Percentiles rank a stretch among this genome's conserved stretches.
Evolutionary conservation across 805 yeast genomes (phyloP).

Genomic region (Teunomyces kruisii): DNA sequence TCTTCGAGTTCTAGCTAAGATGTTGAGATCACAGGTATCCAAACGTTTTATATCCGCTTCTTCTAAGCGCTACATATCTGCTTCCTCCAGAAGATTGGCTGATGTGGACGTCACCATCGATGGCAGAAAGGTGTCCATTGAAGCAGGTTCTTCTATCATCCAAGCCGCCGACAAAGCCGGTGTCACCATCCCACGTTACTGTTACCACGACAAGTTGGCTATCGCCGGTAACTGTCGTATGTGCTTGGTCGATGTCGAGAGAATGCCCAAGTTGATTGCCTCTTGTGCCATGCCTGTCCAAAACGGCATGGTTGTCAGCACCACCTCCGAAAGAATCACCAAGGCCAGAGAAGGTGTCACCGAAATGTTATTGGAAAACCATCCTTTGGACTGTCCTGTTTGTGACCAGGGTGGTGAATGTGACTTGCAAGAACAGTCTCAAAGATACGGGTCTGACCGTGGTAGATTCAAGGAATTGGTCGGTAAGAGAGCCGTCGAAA

Average conservation of each 20-base stretch:
- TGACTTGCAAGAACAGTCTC: constrained; percentile 84
- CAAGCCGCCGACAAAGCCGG: constrained; percentile 94
- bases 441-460: constrained; percentile 81
- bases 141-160: constrained; percentile 83
- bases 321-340: constrained; percentile 73
- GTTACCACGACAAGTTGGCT: constrained; percentile 88
- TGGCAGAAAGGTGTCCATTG: constrained; percentile 73
- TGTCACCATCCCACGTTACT: constrained; percentile 81
- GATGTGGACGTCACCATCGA: constrained; percentile 64
- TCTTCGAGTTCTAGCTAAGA: constrained; percentile 2
- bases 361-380: constrained; percentile 83
- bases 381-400: constrained; percentile 89
- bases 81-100: constrained; percentile 36
- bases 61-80: constrained; percentile 30
- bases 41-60: constrained; percentile 8
- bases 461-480: constrained; percentile 79
- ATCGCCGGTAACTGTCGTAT: constrained; percentile 92
- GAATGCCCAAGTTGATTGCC: constrained; percentile 86
- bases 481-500: constrained; percentile 89
- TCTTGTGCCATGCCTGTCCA: constrained; percentile 93
- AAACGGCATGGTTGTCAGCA: constrained; percentile 83
- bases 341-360: constrained; percentile 89
- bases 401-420: constrained; percentile 96
- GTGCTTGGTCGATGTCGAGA: constrained; percentile 88
- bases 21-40: constrained; percentile 9